Evolutionary conservation across 1,284 basidiomycete genomes (phyloP).

Genomic region (Phaffia rhodozyma): DNA sequence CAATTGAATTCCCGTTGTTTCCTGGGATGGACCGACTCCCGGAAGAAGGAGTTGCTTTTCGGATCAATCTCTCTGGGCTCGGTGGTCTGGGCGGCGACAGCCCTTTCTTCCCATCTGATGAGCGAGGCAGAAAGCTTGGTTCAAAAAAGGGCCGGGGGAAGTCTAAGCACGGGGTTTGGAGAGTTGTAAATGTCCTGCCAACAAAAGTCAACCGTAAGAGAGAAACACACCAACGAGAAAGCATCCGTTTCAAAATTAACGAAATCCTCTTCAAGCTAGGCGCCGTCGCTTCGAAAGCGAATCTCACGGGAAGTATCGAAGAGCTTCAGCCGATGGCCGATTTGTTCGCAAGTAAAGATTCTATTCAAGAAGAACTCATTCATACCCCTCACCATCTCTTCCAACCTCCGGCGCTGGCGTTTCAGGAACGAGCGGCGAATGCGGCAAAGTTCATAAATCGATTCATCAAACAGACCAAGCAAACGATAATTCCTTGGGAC

Average conservation of each 20-base stretch:
- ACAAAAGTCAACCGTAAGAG: constrained; percentile 43
- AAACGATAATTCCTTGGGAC: constrained; percentile 6
- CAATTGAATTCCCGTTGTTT: too few relatives aligned
- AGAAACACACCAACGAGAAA: constrained; percentile 50
- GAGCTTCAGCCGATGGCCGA: constrained; percentile 19
- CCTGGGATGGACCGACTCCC: too few relatives aligned
- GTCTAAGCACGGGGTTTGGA: constrained; percentile 23
- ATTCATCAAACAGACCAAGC: background rate
- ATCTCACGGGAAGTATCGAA: constrained; percentile 18
- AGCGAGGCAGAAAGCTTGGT: background rate
- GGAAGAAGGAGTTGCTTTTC: too few relatives aligned
- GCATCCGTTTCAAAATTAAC: constrained; percentile 58
- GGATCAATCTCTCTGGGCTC: too few relatives aligned
- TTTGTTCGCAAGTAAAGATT: constrained; percentile 21
- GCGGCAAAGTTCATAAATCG: background rate
- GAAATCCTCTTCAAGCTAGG: constrained; percentile 66
- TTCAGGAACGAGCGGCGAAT: constrained; percentile 49
- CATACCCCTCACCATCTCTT: constrained; percentile 55
- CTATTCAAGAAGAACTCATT: constrained; percentile 17
- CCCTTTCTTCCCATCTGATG: background rate
- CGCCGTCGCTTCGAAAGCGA: constrained; percentile 34
- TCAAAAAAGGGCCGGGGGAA: background rate
- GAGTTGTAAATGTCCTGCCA: constrained; percentile 57
- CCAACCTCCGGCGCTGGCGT: constrained; percentile 52
- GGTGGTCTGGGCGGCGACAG: too few relatives aligned